Evolutionary conservation across 2,329 filamentous ascomycete species (phyloP), one percentile per base, ranked within the genome.

Genomic region (Phoma sp.): DNA sequence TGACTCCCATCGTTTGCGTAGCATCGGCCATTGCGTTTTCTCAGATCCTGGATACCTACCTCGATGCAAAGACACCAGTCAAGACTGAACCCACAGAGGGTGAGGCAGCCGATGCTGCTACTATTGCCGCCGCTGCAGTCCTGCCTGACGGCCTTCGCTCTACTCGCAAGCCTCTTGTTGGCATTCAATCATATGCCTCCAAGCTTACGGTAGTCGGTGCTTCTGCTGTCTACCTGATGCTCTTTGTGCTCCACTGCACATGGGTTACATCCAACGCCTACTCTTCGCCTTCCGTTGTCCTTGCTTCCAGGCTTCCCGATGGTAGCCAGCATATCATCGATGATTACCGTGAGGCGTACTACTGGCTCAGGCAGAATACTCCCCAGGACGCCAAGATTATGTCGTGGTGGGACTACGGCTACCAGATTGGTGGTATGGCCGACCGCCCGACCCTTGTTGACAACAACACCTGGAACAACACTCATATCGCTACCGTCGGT

Each of bases 401-500:
- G 93, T 95, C 93, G 1, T 99, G 95, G 95, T 99, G 95, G 95
- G 95, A 99, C 75, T 99, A 99, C 71, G 95, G 95, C 62, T 99
- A 99, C 81, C 95, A 99, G 80, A 99, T 99, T 76, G 95, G 95
- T 80, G 95, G 95, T 64, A 99, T 99, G 95, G 95, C 95, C 42
- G 95, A 99, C 76, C 87, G 95, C 48, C 95, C 95, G 28, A 99
- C 95, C 1, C 83, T 99, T 28, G 95, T 99, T 28, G 95, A 99
- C 82, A 99, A 99, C 83, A 99, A 99, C 81, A 99, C 95, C 2
- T 99, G 95, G 95, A 99, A 99, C 83, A 99, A 99, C 81, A 99
- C 95, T 7, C 95, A 99, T 76, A 99, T 99, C 78, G 95, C 95
- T 47, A 99, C 95, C 12, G 95, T 99, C 53, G 95, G 95, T 71